Evolutionary conservation across 441 rosid species (phyloP).

Genomic region (Populus hybrid): DNA sequence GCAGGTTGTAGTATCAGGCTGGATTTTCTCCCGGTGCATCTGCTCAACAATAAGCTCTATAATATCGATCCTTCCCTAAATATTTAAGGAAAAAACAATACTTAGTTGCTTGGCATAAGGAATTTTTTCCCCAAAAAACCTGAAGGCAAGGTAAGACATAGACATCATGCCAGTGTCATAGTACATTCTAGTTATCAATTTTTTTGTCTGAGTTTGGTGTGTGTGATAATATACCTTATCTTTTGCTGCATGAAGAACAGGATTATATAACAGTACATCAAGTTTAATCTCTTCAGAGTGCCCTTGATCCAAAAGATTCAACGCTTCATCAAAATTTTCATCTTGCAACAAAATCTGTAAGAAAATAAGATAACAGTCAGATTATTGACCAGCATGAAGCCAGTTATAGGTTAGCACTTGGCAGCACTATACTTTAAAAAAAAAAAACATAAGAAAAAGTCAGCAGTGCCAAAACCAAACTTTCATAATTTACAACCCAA

Average conservation of each 20-base stretch:
- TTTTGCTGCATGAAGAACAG: conserved; percentile 52
- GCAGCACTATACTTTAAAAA: not conserved
- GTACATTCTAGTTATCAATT: not conserved
- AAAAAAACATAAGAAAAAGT: not conserved
- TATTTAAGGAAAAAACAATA: conserved; percentile 9
- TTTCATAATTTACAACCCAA: too few species aligned
- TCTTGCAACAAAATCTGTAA: conserved; percentile 53
- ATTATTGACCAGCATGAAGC: not conserved
- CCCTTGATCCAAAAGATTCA: conserved; percentile 53
- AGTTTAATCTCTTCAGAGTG: conserved; percentile 42
- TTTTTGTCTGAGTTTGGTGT: not conserved
- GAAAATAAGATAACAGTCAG: conserved; percentile 16
- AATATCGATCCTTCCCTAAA: conserved; percentile 60
- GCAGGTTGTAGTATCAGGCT: conserved; percentile 81
- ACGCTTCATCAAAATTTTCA: conserved; percentile 48
- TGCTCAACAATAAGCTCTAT: conserved; percentile 60
- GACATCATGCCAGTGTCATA: not conserved
- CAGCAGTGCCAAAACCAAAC: not conserved
- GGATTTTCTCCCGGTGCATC: conserved; percentile 55
- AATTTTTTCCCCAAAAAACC: not conserved
- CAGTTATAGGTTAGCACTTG: not conserved
- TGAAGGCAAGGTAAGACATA: not conserved
- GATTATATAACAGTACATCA: conserved; percentile 56
- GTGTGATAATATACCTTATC: conserved; percentile 40
- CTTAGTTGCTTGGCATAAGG: not conserved